Percentiles rank a stretch among this genome's conserved stretches.
Conservation (phyloP, 768 basidiomycete genomes). For the Candolleomyces efflorescens region DNA sequence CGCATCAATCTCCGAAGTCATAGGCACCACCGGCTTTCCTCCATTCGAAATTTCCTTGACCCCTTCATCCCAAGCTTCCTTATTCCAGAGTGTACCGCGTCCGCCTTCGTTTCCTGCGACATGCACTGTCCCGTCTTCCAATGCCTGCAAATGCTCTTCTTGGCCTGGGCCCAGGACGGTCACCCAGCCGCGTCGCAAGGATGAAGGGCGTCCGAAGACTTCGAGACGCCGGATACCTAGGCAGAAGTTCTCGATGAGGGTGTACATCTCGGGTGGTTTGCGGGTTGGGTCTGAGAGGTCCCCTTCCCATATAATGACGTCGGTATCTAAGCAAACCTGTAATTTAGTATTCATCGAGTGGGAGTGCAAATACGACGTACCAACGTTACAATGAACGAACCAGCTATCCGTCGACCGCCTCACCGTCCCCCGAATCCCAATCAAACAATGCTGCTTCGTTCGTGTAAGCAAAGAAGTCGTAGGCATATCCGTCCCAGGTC, state of each 20-base stretch:
- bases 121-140: conserved; percentile 27
- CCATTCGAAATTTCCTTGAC: conserved; percentile 51
- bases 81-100: conserved; percentile 50
- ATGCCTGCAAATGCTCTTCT: conserved; percentile 43
- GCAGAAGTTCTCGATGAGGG: conserved; percentile 96
- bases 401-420: conserved; percentile 90
- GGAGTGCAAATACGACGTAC: conserved; percentile 42
- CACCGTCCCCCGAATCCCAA: conserved; percentile 97
- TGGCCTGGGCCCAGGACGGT: conserved; percentile 71
- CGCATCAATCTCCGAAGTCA: conserved; percentile 75
- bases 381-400: conserved; percentile 98
- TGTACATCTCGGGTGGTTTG: conserved; percentile 95
- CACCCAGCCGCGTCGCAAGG: conserved; percentile 86
- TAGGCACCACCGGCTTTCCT: conserved; percentile 63
- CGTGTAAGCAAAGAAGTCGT: conserved; percentile 83
- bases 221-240: conserved; percentile 90
- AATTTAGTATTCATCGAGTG: no score
- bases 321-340: conserved; percentile 63
- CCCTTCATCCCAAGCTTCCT: conserved; percentile 61
- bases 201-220: conserved; percentile 73
- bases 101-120: conserved; percentile 40
- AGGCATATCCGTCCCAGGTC: conserved; percentile 84
- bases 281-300: conserved; percentile 76
- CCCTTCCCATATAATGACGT: conserved; percentile 96
- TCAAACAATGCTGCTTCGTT: conserved; percentile 94